A percentile compares a stretch with the other conserved stretches of the same genome.
Conservation (phyloP, 1,284 basidiomycete species). For the Ustilago crameri region DNA sequence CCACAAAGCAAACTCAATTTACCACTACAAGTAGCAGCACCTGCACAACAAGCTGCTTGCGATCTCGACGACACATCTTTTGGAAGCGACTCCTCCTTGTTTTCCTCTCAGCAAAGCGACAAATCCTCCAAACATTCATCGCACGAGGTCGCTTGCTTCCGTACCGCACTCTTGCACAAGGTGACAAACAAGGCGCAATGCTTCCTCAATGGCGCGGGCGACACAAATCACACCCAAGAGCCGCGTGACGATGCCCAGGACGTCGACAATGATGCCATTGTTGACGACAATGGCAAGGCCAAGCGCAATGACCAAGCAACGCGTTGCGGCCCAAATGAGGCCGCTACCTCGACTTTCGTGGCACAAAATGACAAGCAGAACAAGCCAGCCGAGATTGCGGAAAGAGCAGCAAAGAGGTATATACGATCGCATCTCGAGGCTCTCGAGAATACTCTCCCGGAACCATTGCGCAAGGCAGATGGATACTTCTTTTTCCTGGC, state of each 20-base stretch:
- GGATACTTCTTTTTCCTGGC: conserved; percentile 9
- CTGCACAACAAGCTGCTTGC: not conserved
- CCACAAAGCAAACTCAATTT: not conserved
- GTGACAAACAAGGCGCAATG: not conserved
- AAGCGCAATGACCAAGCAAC: no score
- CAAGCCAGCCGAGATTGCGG: not conserved
- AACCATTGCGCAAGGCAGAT: not conserved
- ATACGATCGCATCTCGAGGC: not conserved
- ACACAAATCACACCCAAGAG: not conserved
- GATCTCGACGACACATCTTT: not conserved
- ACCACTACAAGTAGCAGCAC: not conserved
- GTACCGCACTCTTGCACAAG: not conserved
- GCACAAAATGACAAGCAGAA: not conserved
- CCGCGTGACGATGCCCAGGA: no score
- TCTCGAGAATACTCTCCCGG: conserved; percentile 3
- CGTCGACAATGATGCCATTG: no score
- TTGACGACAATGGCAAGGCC: no score
- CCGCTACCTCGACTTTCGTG: no score
- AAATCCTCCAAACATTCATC: not conserved
- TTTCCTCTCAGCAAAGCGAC: not conserved
- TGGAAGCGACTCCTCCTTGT: not conserved
- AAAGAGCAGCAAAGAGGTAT: not conserved
- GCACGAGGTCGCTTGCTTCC: not conserved
- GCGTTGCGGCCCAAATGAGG: no score
- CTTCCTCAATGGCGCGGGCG: not conserved